Base-by-base conservation (phyloP, 2,329 filamentous ascomycete species). In the Davidsoniella virescens region DNA sequence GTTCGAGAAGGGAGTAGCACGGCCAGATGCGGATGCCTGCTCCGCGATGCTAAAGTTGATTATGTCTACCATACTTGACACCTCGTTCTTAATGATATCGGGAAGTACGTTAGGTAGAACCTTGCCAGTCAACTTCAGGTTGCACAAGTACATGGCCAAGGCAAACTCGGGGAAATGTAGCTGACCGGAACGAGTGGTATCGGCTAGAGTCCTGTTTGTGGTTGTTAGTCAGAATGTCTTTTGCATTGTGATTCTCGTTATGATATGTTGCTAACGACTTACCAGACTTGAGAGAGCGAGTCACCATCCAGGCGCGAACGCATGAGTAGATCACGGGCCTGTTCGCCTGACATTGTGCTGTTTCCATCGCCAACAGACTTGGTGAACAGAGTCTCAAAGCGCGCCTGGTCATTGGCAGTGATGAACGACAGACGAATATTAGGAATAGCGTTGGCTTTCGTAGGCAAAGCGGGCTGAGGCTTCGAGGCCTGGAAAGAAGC, bases 1-100 rank as follows among this genome's bases (percentile, higher is more conserved):
- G 55, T 64, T 71, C 52, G 69, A 67, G 3, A 65, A 58, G 37
- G 70, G 67, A n/a, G 73, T 64, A 25, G 69, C 67, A 16, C 73
- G 64, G 17, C 73, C 66, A 39, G 67, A 57, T 12, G 62, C 61
- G 4, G 67, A 69, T 38, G 68, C 69, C 25, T 90, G 82, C 56
- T 98, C 92, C 0, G 78, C 79, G 20, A 95, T 76, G 57, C 82
- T 87, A 63, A 98, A 98, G 53, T 87, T 94, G 61, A 98, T 98
- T 51, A 98, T 98, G 62, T 98, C 92, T 39, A 98, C 92, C 88
- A 98, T 96, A 66, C 92, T 94, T 3, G 90, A 96, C 16, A 98
- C 92, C 64, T 98, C 92, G 59, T 98, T 98, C 68, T 80, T 84
- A 56, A 98, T 81, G 53, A 78, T 82, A 29, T 95, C 87, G 0